Evolutionary conservation across 2,329 filamentous ascomycete genomes (phyloP).

Genomic region (Fusarium setosum): DNA sequence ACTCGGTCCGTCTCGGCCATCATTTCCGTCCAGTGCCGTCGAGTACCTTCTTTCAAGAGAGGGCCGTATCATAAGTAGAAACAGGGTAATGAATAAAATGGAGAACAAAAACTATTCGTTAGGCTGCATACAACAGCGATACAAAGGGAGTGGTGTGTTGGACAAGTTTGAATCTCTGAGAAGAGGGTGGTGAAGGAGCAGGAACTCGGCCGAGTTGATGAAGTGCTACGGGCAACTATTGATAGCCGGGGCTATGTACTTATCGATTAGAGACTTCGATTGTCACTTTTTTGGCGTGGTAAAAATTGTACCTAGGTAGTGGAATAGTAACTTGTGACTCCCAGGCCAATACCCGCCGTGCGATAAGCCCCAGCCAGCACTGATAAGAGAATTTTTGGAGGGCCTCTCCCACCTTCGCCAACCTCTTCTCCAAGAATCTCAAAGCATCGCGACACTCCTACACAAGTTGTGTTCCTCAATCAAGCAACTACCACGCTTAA

Average conservation of each 20-base stretch:
- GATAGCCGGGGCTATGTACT: too few relatives aligned
- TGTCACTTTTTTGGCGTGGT: neutral
- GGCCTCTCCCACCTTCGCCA: conserved; percentile 9
- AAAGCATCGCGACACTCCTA: neutral
- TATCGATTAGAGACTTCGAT: neutral
- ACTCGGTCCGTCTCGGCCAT: neutral
- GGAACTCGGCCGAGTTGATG: conserved; percentile 2
- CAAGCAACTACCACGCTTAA: neutral
- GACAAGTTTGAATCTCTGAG: neutral
- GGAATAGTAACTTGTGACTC: neutral
- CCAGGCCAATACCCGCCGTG: too few relatives aligned
- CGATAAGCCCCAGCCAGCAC: conserved; percentile 18
- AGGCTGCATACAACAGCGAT: neutral
- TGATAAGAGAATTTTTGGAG: conserved; percentile 43
- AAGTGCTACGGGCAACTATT: too few relatives aligned
- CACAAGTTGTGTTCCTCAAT: neutral
- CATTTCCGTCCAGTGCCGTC: neutral
- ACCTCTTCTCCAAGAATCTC: conserved; percentile 3
- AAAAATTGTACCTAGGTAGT: neutral
- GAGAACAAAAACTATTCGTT: too few relatives aligned
- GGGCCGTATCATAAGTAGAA: neutral
- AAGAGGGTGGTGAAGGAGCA: neutral
- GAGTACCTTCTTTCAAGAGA: neutral
- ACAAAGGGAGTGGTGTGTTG: neutral
- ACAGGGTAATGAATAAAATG: neutral